These are phyloP conservation scores for Fusarium duplospermum DNA, from an alignment of 2,329 filamentous ascomycete species.

Conservation along the genomic window DNA sequence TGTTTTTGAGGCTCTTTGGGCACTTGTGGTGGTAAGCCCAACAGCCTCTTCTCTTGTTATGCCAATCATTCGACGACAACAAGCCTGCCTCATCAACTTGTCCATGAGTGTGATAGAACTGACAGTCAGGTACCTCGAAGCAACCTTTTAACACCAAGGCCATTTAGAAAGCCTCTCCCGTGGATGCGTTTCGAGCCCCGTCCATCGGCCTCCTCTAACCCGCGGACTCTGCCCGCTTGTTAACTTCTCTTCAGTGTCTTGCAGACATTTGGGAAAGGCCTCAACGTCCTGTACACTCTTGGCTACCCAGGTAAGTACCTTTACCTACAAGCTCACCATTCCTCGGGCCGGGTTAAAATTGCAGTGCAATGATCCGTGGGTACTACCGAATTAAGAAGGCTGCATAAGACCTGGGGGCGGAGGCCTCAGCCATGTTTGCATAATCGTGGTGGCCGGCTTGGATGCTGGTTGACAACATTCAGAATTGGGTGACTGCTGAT, in stretches of 20 bases:
- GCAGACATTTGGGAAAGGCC: not conserved
- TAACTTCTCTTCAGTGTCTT: not conserved
- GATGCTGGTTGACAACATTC: not conserved
- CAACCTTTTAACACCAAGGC: not conserved
- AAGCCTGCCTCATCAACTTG: not conserved
- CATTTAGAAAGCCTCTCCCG: not conserved
- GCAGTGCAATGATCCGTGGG: too few species aligned
- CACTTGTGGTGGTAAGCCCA: not conserved
- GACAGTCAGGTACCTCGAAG: not conserved
- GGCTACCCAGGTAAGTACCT: too few species aligned
- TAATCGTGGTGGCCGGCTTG: not conserved
- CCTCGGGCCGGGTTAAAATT: not conserved
- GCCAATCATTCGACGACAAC: not conserved
- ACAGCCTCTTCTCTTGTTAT: not conserved
- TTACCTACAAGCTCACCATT: not conserved
- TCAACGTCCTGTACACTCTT: not conserved
- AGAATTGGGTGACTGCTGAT: not conserved
- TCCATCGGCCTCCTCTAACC: not conserved
- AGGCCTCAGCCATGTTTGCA: not conserved
- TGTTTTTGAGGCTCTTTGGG: not conserved
- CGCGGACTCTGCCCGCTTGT: not conserved
- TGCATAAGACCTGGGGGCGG: too few species aligned
- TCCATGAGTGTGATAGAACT: not conserved
- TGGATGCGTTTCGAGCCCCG: not conserved
- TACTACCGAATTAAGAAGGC: too few species aligned